Conservation (phyloP, 352 stramenopile genomes). For the Globisporangium radiosum region DNA sequence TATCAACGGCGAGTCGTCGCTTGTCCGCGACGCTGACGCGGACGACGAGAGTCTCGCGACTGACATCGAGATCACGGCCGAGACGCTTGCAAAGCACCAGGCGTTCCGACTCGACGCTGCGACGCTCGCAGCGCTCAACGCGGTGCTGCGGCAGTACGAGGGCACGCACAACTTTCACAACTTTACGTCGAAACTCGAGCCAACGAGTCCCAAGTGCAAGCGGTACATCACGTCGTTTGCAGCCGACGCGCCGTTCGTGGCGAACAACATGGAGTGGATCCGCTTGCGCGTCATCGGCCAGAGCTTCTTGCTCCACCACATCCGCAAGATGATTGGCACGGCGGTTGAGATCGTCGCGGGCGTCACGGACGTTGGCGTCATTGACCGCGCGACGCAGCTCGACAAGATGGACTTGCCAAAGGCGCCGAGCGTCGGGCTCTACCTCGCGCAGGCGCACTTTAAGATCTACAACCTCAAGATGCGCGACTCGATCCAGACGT, state of each 20-base stretch:
- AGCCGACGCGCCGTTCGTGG: slow-evolving; percentile 68
- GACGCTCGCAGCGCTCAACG: slow-evolving; percentile 41
- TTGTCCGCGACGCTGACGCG: slow-evolving; percentile 14
- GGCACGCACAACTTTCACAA: slow-evolving; percentile 96
- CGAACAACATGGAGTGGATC: slow-evolving; percentile 93
- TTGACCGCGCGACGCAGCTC: slow-evolving; percentile 50
- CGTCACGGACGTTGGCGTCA: slow-evolving; percentile 37
- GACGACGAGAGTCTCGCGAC: slow-evolving; percentile 25
- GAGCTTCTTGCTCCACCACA: slow-evolving; percentile 97
- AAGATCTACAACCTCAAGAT: slow-evolving; percentile 84
- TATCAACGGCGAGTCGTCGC: slow-evolving; percentile 20
- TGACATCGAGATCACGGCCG: slow-evolving; percentile 44
- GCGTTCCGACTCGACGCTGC: slow-evolving; percentile 64
- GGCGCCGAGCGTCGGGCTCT: slow-evolving; percentile 79
- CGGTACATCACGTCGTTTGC: slow-evolving; percentile 93
- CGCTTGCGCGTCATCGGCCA: slow-evolving; percentile 93
- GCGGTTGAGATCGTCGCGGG: slow-evolving; percentile 71
- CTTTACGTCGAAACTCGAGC: slow-evolving; percentile 91
- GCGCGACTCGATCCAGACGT: slow-evolving; percentile 53
- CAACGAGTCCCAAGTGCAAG: slow-evolving; percentile 68
- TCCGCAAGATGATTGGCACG: slow-evolving; percentile 96
- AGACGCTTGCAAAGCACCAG: slow-evolving; percentile 61
- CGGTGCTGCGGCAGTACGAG: slow-evolving; percentile 57
- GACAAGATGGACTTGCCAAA: slow-evolving; percentile 87
- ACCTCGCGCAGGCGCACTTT: slow-evolving; percentile 81